phyloP scores from a whole-genome alignment of 108 stramenopile species.

The Seminavis robusta region DNA sequence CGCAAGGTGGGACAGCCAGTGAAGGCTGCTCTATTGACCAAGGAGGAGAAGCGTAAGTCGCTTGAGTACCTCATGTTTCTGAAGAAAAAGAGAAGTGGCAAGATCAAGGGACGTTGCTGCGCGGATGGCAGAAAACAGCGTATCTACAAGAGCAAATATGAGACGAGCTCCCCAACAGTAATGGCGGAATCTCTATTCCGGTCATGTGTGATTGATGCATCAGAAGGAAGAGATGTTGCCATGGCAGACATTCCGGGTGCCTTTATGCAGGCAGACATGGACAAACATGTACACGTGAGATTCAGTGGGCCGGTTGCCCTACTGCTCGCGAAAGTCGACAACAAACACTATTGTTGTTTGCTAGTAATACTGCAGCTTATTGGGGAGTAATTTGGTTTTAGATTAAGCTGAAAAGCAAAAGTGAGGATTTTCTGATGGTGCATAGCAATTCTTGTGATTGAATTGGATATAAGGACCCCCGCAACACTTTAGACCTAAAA shows the following conservation, averaged over 20 bases:
- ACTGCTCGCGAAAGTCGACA: too few species aligned
- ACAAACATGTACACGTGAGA: too few species aligned
- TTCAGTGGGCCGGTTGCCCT: too few species aligned
- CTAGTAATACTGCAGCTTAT: too few species aligned
- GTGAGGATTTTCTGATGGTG: too few species aligned
- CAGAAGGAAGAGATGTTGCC: constrained; percentile 7
- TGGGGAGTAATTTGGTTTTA: too few species aligned
- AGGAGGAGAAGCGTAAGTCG: constrained; percentile 13
- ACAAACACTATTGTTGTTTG: too few species aligned
- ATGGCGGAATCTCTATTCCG: constrained; percentile 5
- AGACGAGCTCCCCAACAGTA: constrained; percentile 23
- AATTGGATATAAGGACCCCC: too few species aligned
- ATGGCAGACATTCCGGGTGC: constrained; percentile 16
- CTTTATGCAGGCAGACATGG: constrained; percentile 17
- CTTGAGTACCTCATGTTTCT: constrained; percentile 18
- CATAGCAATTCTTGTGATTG: too few species aligned
- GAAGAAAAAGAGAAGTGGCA: constrained; percentile 15
- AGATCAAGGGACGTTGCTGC: constrained; percentile 14
- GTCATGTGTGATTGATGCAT: constrained; percentile 8
- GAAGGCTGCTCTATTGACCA: constrained; percentile 6
- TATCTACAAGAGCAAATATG: constrained; percentile 1
- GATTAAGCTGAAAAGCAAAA: too few species aligned
- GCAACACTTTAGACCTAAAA: too few species aligned
- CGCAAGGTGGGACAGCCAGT: too few species aligned
- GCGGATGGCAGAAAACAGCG: constrained; percentile 19